A percentile compares a stretch with the other conserved stretches of the same genome.
Conservation (phyloP, 176 grass and related monocot genomes). For the Urochloa ruziziensis region DNA sequence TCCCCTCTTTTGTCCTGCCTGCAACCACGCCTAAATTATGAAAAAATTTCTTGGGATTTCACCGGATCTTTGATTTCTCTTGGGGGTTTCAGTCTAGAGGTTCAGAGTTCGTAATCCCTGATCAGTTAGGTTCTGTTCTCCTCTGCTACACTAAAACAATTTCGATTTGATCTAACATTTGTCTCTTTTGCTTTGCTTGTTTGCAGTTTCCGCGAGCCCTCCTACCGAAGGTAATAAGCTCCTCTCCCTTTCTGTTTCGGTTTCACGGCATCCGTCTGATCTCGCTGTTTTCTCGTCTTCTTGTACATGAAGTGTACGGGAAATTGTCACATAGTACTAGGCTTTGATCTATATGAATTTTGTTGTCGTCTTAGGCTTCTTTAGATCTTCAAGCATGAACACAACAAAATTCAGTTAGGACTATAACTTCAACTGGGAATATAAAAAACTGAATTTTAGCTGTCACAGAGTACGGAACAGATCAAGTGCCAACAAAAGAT, state of each 20-base stretch:
- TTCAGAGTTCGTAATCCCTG: too few relatives aligned
- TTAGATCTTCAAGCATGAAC: neutral
- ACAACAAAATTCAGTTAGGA: neutral
- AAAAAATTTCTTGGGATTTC: neutral
- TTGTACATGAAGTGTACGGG: neutral
- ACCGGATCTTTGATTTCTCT: neutral
- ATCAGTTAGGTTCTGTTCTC: neutral
- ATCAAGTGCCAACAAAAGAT: too few relatives aligned
- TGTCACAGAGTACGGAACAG: neutral
- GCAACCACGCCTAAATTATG: neutral
- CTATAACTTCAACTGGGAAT: neutral
- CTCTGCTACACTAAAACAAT: neutral
- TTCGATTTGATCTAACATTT: neutral
- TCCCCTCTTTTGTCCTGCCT: neutral
- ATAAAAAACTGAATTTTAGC: neutral
- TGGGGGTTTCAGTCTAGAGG: neutral
- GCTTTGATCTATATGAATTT: neutral
- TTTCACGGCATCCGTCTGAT: neutral
- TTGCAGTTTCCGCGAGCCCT: constrained; percentile 21
- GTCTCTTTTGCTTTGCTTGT: neutral
- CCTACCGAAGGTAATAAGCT: constrained; percentile 31
- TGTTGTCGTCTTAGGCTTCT: neutral
- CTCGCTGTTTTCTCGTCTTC: too few relatives aligned
- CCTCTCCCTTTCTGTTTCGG: neutral
- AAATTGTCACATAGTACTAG: neutral